Evolutionary conservation across 768 basidiomycete species (phyloP), one percentile per base, ranked within the genome.

Genomic region (Russula emetica): DNA sequence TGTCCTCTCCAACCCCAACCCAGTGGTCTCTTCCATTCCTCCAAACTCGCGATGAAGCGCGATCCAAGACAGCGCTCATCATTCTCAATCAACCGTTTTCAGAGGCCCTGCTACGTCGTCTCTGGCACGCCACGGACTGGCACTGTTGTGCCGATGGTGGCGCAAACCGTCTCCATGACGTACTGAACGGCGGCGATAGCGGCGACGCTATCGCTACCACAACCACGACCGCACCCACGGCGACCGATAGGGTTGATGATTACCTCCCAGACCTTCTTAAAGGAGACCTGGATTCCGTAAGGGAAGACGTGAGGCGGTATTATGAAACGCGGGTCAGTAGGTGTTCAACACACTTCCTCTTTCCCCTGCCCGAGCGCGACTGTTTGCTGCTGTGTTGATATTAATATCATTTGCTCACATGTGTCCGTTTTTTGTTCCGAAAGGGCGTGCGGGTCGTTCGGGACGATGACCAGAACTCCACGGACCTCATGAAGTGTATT

Each of bases 401-500:
- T 40, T 40, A 38, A 3, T 24, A 5, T 49, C 6, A 5, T 59
- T 26, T 6, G 30, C 58, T 53, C 57, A 65, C 40, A 8, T 24
- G 1, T 13, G 40, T 57, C 14, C 38, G 10, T 55, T 24, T 55
- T 24, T 14, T 53, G 52, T 34, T 34, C 26, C 16, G 14, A 22
- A 45, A 94, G 92, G 86, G 83, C 36, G 89, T 97, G 3, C 71
- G 74, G 0, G 76, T 96, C 42, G 71, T 85, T 0, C 75, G 84
- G 58, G 95, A 97, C 70, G 67, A 76, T 0, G 84, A 89, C 71
- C 87, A 93, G 72, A 74, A 92, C 71, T 83, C 92, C n/a, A 98
- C 96, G 0, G 97, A 99, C 73, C 80, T 99, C 62, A 93, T 92
- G 88, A 99, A 99, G 75, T 98, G 94, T 70, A 75, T 98, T 2